A percentile compares a stretch with the other conserved stretches of the same genome.
Conservation (phyloP, 2,329 filamentous ascomycete species). For the Exophiala viscosa region DNA sequence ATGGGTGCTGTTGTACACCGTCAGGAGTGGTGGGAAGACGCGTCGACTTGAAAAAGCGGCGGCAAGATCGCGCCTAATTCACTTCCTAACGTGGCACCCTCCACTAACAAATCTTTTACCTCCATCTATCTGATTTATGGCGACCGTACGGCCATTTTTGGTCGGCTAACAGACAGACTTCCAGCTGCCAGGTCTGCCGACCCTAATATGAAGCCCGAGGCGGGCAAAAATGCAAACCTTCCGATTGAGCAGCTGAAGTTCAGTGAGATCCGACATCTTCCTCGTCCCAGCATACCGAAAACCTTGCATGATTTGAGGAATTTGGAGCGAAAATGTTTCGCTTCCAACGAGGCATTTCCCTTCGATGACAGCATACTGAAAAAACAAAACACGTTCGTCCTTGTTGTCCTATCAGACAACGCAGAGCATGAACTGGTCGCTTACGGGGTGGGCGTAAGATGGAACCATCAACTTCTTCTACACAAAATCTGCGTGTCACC, state of each 20-base stretch:
- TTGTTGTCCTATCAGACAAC: conserved; percentile 10
- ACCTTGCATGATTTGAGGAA: conserved; percentile 17
- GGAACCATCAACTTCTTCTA: conserved; percentile 44
- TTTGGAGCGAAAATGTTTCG: conserved; percentile 49
- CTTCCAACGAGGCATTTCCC: conserved; percentile 49
- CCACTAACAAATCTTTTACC: no score
- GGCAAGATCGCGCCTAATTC: no score
- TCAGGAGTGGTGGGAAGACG: no score
- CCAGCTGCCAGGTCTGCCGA: no score
- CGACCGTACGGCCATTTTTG: no score
- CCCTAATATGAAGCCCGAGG: neutral
- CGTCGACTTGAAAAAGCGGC: no score
- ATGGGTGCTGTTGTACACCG: no score
- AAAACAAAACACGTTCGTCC: conserved; percentile 18
- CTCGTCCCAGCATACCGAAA: conserved; percentile 4
- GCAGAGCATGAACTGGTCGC: conserved; percentile 32
- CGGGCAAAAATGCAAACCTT: neutral
- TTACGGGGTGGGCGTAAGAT: conserved; percentile 48
- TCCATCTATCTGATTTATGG: no score
- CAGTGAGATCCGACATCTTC: conserved; percentile 9
- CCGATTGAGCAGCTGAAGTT: conserved; percentile 1
- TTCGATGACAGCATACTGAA: conserved; percentile 38
- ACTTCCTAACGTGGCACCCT: no score
- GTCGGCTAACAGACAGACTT: no score
- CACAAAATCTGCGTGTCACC: conserved; percentile 53